Conservation (phyloP, 257 asterid species). For the Rhazya stricta region DNA sequence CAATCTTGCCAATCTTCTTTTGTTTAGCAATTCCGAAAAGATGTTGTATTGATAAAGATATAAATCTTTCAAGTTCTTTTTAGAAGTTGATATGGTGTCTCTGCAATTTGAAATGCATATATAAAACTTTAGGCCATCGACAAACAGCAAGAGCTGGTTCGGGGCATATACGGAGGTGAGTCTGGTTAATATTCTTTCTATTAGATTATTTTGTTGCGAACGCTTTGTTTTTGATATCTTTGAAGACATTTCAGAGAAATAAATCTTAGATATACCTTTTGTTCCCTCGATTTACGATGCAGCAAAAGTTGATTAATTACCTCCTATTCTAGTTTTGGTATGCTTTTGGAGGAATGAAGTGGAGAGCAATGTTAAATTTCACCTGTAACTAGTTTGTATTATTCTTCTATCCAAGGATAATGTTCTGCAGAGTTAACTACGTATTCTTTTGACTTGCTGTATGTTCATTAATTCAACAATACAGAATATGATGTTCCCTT, state of each 20-base stretch:
- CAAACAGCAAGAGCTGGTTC: constrained; percentile 90
- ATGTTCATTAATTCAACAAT: neutral
- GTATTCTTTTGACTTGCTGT: neutral
- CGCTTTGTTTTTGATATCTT: neutral
- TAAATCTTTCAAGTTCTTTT: no score
- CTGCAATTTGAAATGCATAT: constrained; percentile 14
- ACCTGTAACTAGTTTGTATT: neutral
- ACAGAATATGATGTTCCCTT: neutral
- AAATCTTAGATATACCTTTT: neutral
- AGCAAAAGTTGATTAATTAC: neutral
- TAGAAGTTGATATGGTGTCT: constrained; percentile 8
- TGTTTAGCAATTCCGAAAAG: neutral
- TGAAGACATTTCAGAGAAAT: neutral
- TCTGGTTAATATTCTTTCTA: neutral
- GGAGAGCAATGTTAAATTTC: neutral
- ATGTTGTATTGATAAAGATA: no score
- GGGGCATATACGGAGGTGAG: constrained; percentile 70
- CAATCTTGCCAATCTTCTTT: neutral
- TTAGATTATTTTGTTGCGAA: neutral
- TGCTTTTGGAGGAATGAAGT: neutral
- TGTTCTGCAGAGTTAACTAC: neutral
- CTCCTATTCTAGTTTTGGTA: neutral
- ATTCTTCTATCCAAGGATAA: neutral
- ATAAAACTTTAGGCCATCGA: constrained; percentile 47
- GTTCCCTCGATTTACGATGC: neutral